phyloP scores from a whole-genome alignment of 352 stramenopile genomes.

The Phytophthora hybrid region DNA sequence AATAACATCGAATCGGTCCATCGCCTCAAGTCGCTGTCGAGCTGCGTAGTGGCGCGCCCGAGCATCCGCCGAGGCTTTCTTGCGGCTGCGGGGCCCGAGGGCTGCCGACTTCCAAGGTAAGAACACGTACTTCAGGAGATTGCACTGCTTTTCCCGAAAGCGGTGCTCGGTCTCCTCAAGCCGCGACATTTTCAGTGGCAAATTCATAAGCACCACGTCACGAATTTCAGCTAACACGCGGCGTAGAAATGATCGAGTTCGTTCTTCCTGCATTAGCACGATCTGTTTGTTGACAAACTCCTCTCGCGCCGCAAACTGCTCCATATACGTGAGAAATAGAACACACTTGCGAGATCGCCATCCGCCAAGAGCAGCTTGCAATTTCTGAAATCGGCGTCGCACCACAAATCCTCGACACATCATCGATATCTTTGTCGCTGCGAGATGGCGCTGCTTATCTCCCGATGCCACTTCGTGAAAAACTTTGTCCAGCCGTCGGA shows the following conservation, averaged over 20 bases:
- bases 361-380: slow-evolving; percentile 52
- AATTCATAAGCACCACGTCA: slow-evolving; percentile 75
- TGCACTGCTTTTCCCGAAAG: slow-evolving; percentile 56
- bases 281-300: slow-evolving; percentile 72
- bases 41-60: slow-evolving; percentile 58
- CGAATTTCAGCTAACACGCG: slow-evolving; percentile 68
- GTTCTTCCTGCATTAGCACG: slow-evolving; percentile 49
- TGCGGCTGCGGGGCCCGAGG: slow-evolving; percentile 67
- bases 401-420: slow-evolving; percentile 61
- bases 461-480: slow-evolving; percentile 81
- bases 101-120: slow-evolving; percentile 62
- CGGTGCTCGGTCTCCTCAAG: slow-evolving; percentile 64
- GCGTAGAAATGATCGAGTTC: slow-evolving; percentile 47
- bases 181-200: slow-evolving; percentile 58
- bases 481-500: slow-evolving; percentile 74
- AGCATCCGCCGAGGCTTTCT: slow-evolving; percentile 52
- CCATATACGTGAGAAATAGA: slow-evolving; percentile 55
- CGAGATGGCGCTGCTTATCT: slow-evolving; percentile 77
- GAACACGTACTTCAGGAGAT: slow-evolving; percentile 49
- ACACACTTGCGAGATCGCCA: slow-evolving; percentile 62
- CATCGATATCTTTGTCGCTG: slow-evolving; percentile 72
- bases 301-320: slow-evolving; percentile 72
- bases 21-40: slow-evolving; percentile 59
- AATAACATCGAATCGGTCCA: slow-evolving; percentile 75
- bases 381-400: slow-evolving; percentile 53